Percentiles rank a stretch among this genome's conserved stretches.
These are phyloP conservation scores for Vachellia collinsii DNA, from an alignment of 306 rosid species.

Conservation along the genomic window DNA sequence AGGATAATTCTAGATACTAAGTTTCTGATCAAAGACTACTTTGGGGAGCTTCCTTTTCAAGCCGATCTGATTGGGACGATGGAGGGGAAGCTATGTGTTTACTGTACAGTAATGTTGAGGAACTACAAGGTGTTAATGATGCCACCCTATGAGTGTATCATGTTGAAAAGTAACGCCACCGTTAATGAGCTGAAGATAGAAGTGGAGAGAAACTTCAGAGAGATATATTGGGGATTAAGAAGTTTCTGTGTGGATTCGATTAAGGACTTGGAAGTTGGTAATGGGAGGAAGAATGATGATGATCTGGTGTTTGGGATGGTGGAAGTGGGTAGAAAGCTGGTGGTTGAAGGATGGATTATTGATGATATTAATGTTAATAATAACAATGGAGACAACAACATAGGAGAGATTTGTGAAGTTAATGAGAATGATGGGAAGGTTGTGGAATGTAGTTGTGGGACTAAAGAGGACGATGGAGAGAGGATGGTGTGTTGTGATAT, in stretches of 20 bases:
- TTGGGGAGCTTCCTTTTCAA: constrained; percentile 43
- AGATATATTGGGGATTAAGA: constrained; percentile 74
- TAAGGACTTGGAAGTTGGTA: constrained; percentile 41
- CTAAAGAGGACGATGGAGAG: constrained; percentile 88
- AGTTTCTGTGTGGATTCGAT: constrained; percentile 62
- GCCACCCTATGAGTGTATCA: constrained; percentile 70
- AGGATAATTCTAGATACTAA: constrained; percentile 74
- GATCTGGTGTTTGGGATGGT: constrained; percentile 57
- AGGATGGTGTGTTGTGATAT: constrained; percentile 82
- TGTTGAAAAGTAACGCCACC: constrained; percentile 56
- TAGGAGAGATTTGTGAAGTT: constrained; percentile 46
- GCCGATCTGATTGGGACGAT: constrained; percentile 35
- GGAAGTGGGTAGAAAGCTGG: constrained; percentile 67
- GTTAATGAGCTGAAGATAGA: constrained; percentile 67
- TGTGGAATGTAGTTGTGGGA: constrained; percentile 77
- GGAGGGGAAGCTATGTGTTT: constrained; percentile 54
- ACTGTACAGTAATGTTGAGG: constrained; percentile 54
- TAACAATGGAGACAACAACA: background rate
- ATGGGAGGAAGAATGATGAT: constrained; percentile 30
- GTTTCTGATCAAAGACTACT: constrained; percentile 66
- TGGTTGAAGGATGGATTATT: constrained; percentile 49
- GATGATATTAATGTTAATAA: background rate
- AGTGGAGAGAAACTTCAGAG: constrained; percentile 71
- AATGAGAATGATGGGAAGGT: constrained; percentile 12
- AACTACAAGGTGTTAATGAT: constrained; percentile 11